Percentiles rank a stretch among this genome's conserved stretches.
These are phyloP conservation scores for Hypoxylon sp. DNA, from an alignment of 2,329 filamentous ascomycete genomes.

Conservation along the genomic window DNA sequence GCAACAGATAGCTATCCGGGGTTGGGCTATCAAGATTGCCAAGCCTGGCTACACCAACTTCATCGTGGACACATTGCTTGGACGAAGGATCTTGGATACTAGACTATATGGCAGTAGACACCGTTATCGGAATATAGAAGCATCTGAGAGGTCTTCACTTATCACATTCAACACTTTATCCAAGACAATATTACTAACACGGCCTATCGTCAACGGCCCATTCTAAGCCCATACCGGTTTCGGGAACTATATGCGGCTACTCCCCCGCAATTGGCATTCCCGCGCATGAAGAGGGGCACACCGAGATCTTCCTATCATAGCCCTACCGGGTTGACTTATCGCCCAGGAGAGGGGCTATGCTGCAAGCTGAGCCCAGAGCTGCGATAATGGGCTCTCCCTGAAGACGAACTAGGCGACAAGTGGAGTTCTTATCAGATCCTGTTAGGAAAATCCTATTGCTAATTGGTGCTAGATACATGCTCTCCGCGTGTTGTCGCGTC, in stretches of 20 bases:
- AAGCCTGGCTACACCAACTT: slow-evolving; percentile 8
- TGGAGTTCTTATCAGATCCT: slow-evolving; percentile 47
- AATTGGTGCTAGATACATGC: slow-evolving; percentile 42
- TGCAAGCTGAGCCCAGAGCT: slow-evolving; percentile 40
- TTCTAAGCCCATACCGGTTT: slow-evolving; percentile 45
- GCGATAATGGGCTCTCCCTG: slow-evolving; percentile 28
- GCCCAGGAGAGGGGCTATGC: slow-evolving; percentile 30
- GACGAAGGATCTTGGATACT: slow-evolving; percentile 1
- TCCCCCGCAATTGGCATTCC: slow-evolving; percentile 49
- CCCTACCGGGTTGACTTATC: slow-evolving; percentile 44
- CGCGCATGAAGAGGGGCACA: slow-evolving; percentile 42
- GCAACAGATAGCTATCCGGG: slow-evolving; percentile 28
- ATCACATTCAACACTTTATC: slow-evolving; percentile 26
- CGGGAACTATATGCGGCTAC: slow-evolving; percentile 49
- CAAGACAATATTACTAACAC: slow-evolving; percentile 23
- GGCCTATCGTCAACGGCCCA: slow-evolving; percentile 24
- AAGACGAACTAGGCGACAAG: slow-evolving; percentile 26
- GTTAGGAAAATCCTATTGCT: slow-evolving; percentile 47
- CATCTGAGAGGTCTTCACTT: slow-evolving; percentile 15
- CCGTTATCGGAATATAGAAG: slow-evolving; percentile 38
- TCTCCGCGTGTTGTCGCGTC: slow-evolving; percentile 29
- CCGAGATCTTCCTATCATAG: slow-evolving; percentile 43
- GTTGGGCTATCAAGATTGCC: slow-evolving; percentile 12
- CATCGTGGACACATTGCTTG: not conserved
- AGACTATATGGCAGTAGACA: slow-evolving; percentile 8